phyloP scores from a whole-genome alignment of 2,329 filamentous ascomycete species.

The Phialemonium atrogriseum region DNA sequence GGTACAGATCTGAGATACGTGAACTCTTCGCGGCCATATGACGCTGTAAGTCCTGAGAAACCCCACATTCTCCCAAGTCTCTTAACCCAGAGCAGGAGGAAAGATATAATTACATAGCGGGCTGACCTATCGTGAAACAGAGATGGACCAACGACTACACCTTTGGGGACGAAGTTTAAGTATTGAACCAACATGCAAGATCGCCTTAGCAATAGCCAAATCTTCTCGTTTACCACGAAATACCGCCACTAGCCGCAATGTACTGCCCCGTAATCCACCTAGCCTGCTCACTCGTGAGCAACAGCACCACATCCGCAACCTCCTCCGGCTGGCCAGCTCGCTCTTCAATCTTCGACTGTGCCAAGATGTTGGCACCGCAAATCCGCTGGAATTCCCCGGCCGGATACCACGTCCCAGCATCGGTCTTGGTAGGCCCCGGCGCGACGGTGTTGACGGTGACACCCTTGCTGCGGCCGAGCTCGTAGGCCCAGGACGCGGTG shows the following conservation, averaged over 20 bases:
- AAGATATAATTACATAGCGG: too few species aligned
- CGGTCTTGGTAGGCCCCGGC: slow-evolving; percentile 29
- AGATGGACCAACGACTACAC: too few species aligned
- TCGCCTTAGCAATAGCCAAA: neutral
- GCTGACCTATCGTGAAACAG: too few species aligned
- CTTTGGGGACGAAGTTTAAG: too few species aligned
- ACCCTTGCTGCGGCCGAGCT: slow-evolving; percentile 26
- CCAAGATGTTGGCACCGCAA: slow-evolving; percentile 12
- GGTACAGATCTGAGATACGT: too few species aligned
- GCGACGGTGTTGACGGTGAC: slow-evolving; percentile 35
- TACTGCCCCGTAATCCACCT: slow-evolving; percentile 36
- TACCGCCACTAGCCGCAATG: slow-evolving; percentile 28
- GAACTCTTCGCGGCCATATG: too few species aligned
- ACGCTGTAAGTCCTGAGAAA: too few species aligned
- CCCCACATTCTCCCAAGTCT: too few species aligned
- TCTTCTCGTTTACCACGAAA: slow-evolving; percentile 13
- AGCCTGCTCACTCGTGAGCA: slow-evolving; percentile 28
- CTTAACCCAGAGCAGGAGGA: too few species aligned
- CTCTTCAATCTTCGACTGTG: slow-evolving; percentile 22
- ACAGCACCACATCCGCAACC: slow-evolving; percentile 31
- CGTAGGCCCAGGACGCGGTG: slow-evolving; percentile 21
- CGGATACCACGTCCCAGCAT: slow-evolving; percentile 13
- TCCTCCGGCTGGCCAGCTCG: slow-evolving; percentile 27
- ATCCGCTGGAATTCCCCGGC: slow-evolving; percentile 9
- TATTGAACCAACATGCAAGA: neutral